Base-by-base conservation (phyloP, 2,329 filamentous ascomycete species). In the Davidsoniella neocaledoniae region DNA sequence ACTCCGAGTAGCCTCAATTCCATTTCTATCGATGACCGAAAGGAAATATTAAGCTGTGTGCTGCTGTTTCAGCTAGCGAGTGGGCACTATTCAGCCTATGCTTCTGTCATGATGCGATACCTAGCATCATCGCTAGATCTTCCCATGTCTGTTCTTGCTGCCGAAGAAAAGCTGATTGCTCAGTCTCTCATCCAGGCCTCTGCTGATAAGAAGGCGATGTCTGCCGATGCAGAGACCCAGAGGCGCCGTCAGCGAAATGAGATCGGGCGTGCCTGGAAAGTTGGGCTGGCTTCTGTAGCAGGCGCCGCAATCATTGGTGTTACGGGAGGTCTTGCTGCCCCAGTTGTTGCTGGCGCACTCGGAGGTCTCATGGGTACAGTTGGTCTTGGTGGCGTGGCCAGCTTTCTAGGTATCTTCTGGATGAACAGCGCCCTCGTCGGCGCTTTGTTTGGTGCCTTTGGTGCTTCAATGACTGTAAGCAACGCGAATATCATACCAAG, bases 231-330 rank as follows among this genome's bases (percentile, higher is more conserved):
- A 1, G 86, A 91, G 61, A 79, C 79, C 0, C 76, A 82, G 59
- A 83, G 83, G 60, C 77, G 81, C 49, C 74, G 74, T 12, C 79
- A 88, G 55, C 74, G 84, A 53, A 83, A 82, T 49, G 77, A 83
- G 56, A 66, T 73, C 7, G 71, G 76, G 17, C 71, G 87, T 7
- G 83, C 83, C 61, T 94, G 86, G 85, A 95, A 94, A 61, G 86
- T 95, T 17, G 86, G 88, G 0, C 70, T 95, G 23, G 90, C 88
- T 0, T 85, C 83, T 7, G 86, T 93, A 0, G 87, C 86, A 0
- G 90, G 90, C 9, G 90, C 90, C 1, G 85, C 84, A 0, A 68
- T 94, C 1, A 88, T 95, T n/a, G 88, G 88, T 5, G 76, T 95
- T 3, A 94, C 87, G 0, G 88, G 88, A 16, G 88, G 88, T 2